Percentiles rank a stretch among this genome's conserved stretches.
These are phyloP conservation scores for Avena atlantica DNA, from an alignment of 176 grass and related monocot species.

Conservation along the genomic window DNA sequence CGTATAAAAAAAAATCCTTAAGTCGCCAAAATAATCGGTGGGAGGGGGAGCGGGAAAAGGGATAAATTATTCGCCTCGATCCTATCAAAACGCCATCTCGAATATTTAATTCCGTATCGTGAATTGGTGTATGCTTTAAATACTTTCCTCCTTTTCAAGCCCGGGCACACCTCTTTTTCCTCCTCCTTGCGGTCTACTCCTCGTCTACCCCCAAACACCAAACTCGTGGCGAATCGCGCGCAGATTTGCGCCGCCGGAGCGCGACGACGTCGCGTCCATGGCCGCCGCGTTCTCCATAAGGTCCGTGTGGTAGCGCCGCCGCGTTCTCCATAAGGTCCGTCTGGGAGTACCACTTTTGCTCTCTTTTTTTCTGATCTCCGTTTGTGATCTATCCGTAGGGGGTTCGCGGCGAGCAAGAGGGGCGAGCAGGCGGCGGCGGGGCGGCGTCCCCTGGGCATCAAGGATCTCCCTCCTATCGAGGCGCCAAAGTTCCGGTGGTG, in stretches of 20 bases:
- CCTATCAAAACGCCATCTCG: not conserved
- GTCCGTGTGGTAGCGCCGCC: not conserved
- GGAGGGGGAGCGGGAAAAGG: constrained; percentile 38
- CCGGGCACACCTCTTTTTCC: too few species aligned
- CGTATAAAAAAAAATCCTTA: not conserved
- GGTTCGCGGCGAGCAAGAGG: constrained; percentile 45
- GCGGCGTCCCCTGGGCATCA: not conserved
- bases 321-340: not conserved
- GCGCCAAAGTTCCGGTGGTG: constrained; percentile 59
- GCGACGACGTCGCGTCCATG: constrained; percentile 13
- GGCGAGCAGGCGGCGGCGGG: not conserved
- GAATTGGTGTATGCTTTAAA: constrained; percentile 29
- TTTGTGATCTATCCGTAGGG: constrained; percentile 30
- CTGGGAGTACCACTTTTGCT: not conserved
- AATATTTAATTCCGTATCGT: constrained; percentile 12
- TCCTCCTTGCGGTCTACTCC: constrained; percentile 22
- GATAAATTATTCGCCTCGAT: constrained; percentile 7
- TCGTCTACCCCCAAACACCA: not conserved
- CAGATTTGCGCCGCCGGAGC: not conserved
- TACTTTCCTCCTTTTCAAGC: constrained; percentile 2
- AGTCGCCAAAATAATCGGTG: not conserved
- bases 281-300: constrained; percentile 59
- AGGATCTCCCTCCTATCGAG: constrained; percentile 53
- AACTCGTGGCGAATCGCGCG: not conserved
- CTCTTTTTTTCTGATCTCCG: not conserved